Percentiles rank a stretch among this genome's conserved stretches.
These are phyloP conservation scores for Kwoniella europaea DNA, from an alignment of 768 basidiomycete species.

Conservation along the genomic window DNA sequence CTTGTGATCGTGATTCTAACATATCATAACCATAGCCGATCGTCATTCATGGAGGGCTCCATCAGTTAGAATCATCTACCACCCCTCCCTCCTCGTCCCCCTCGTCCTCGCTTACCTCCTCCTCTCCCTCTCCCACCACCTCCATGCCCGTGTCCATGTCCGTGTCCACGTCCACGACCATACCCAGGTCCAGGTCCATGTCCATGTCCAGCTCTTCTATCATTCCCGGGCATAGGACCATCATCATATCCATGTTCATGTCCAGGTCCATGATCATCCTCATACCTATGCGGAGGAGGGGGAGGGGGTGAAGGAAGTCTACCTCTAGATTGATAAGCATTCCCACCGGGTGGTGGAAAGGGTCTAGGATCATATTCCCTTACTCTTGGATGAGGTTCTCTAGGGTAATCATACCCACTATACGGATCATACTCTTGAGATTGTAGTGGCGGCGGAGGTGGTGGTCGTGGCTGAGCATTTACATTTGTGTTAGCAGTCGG, in stretches of 20 bases:
- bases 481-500: conserved; percentile 8
- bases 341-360: background rate
- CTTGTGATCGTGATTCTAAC: no score
- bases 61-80: background rate
- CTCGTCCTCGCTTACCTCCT: background rate
- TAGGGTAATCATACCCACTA: background rate
- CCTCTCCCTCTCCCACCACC: background rate
- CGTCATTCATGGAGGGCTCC: background rate
- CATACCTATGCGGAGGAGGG: background rate
- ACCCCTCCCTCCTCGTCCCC: background rate
- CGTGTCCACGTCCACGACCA: background rate
- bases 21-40: background rate
- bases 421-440: background rate
- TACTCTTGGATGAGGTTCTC: conserved; percentile 4
- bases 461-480: background rate
- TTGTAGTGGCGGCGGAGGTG: conserved; percentile 7
- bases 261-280: background rate
- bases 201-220: background rate
- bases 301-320: background rate
- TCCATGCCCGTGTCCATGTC: background rate
- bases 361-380: conserved; percentile 5
- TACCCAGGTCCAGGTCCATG: conserved; percentile 1
- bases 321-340: background rate
- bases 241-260: background rate
- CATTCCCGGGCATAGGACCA: background rate